These are phyloP conservation scores for Fonsecaea monophora DNA, from an alignment of 2,329 filamentous ascomycete species.

Conservation along the genomic window DNA sequence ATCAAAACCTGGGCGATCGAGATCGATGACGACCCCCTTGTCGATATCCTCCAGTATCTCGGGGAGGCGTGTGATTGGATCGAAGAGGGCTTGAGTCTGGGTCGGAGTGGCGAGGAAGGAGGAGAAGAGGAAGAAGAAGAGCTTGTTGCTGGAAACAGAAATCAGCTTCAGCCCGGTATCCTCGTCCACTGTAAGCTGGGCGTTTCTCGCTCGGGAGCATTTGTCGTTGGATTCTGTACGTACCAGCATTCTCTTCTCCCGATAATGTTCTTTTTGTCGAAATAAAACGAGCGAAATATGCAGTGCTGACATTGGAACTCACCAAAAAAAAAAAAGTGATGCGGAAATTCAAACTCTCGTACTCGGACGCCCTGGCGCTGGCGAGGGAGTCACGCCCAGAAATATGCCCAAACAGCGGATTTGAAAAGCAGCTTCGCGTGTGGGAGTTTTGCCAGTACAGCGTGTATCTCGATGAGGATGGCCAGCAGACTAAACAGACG, in stretches of 20 bases:
- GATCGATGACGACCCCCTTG: conserved; percentile 38
- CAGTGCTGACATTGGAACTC: not conserved
- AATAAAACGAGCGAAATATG: not conserved
- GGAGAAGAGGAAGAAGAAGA: not conserved
- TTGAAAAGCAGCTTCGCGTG: conserved; percentile 36
- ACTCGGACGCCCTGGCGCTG: conserved; percentile 32
- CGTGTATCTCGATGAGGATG: not conserved
- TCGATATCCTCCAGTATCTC: conserved; percentile 38
- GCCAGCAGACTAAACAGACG: not conserved
- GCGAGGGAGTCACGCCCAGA: conserved; percentile 34
- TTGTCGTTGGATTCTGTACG: conserved; percentile 40
- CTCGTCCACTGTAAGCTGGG: conserved; percentile 41
- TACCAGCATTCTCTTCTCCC: not conserved
- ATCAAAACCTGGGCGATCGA: conserved; percentile 34
- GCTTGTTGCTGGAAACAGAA: not conserved
- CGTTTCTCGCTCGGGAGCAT: conserved; percentile 38
- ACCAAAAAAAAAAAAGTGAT: conserved; percentile 30
- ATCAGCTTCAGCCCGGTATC: conserved; percentile 18
- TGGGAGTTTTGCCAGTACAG: conserved; percentile 29
- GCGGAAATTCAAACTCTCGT: conserved; percentile 32
- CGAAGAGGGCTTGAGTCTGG: conserved; percentile 20
- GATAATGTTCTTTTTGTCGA: not conserved
- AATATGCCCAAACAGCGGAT: conserved; percentile 37
- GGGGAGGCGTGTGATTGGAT: conserved; percentile 39
- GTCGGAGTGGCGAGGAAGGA: too few relatives aligned